Evolutionary conservation across 1,139 yeast species (phyloP).

Genomic region (Yamadazyma triangularis): DNA sequence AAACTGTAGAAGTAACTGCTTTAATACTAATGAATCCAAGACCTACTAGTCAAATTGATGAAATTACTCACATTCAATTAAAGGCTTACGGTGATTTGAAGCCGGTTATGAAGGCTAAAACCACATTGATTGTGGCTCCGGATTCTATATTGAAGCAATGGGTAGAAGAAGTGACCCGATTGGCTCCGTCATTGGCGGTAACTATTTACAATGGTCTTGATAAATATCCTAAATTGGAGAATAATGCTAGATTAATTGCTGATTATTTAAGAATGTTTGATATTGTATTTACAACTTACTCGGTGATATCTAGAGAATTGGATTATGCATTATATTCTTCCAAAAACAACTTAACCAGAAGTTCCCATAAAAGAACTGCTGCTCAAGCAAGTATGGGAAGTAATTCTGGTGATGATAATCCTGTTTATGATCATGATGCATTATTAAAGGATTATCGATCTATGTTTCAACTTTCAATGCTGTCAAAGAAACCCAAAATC

Average conservation of each 20-base stretch:
- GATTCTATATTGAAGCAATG: constrained; percentile 79
- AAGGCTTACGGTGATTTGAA: constrained; percentile 33
- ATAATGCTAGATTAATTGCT: constrained; percentile 40
- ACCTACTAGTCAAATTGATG: constrained; percentile 39
- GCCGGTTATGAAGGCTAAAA: constrained; percentile 49
- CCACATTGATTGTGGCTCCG: constrained; percentile 84
- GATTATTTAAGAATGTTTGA: constrained; percentile 55
- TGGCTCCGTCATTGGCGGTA: constrained; percentile 55
- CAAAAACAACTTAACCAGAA: constrained; percentile 50
- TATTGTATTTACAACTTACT: constrained; percentile 78
- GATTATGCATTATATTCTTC: constrained; percentile 76
- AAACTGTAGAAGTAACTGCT: constrained; percentile 79
- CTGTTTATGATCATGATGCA: constrained; percentile 9
- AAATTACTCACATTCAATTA: constrained; percentile 31
- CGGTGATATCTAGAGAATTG: constrained; percentile 65
- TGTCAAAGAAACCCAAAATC: constrained; percentile 21
- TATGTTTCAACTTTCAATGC: constrained; percentile 26
- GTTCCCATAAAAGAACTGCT: constrained; percentile 10
- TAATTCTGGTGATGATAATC: neutral
- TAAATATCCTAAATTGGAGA: constrained; percentile 40
- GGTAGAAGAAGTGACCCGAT: constrained; percentile 63
- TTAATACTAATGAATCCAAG: constrained; percentile 58
- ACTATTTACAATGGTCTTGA: constrained; percentile 62
- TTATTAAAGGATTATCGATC: constrained; percentile 21
- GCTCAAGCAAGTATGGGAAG: neutral